These are phyloP conservation scores for Canavalia ensiformis DNA, from an alignment of 306 rosid species.

Conservation along the genomic window DNA sequence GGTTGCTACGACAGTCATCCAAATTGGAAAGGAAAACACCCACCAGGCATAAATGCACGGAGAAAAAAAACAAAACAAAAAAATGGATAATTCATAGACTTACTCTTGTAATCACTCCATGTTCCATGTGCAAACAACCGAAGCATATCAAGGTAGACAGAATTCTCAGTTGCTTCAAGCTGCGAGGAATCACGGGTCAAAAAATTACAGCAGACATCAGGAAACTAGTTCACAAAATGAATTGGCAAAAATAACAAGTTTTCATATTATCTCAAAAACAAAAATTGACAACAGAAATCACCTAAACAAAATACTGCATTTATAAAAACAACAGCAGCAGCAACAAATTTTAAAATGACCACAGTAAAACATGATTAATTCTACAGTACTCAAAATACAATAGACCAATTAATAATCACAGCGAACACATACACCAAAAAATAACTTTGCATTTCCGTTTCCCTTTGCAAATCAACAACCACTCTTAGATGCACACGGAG, in stretches of 20 bases:
- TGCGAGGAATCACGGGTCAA: slow-evolving; percentile 50
- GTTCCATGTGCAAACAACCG: slow-evolving; percentile 91
- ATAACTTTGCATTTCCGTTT: neutral
- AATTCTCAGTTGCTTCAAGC: slow-evolving; percentile 77
- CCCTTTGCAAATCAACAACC: slow-evolving; percentile 22
- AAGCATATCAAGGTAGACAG: slow-evolving; percentile 77
- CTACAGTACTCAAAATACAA: neutral
- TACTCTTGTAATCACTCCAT: slow-evolving; percentile 95
- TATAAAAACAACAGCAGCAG: neutral
- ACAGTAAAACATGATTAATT: neutral
- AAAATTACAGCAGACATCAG: neutral
- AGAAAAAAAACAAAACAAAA: neutral
- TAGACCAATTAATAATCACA: neutral
- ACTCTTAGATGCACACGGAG: neutral
- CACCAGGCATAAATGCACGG: neutral
- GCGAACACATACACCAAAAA: neutral
- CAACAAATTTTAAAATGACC: neutral
- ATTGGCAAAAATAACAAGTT: slow-evolving; percentile 1
- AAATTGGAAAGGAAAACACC: neutral
- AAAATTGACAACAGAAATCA: neutral
- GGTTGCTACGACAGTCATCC: slow-evolving; percentile 1
- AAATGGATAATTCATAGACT: slow-evolving; percentile 37
- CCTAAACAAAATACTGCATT: slow-evolving; percentile 8
- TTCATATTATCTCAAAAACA: neutral
- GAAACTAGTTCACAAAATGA: slow-evolving; percentile 4